Conservation (phyloP, 31 red algal species). For the Endocladia muricata region DNA sequence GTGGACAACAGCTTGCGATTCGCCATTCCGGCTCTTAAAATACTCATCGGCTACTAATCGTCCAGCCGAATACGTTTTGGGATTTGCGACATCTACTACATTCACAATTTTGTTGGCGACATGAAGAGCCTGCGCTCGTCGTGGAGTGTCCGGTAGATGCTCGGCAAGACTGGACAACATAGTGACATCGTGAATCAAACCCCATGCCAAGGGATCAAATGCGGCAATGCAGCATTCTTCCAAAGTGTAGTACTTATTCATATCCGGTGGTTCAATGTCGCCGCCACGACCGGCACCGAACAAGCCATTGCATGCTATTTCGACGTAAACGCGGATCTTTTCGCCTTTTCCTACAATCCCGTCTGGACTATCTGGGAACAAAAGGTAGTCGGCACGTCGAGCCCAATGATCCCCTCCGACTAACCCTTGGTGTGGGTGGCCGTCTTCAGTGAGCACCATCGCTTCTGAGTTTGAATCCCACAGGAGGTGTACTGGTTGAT, state of each 20-base stretch:
- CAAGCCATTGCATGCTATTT: constrained; percentile 86
- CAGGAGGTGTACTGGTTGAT: constrained; percentile 43
- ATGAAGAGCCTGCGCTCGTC: constrained; percentile 38
- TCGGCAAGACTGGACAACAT: constrained; percentile 34
- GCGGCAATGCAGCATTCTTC: constrained; percentile 49
- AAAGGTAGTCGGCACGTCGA: constrained; percentile 48
- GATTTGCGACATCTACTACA: constrained; percentile 45
- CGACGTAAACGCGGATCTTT: constrained; percentile 47
- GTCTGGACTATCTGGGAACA: constrained; percentile 20
- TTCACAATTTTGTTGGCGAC: constrained; percentile 72
- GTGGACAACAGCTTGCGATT: constrained; percentile 26
- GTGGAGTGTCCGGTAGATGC: constrained; percentile 42
- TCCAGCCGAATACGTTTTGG: constrained; percentile 14
- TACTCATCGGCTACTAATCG: constrained; percentile 34
- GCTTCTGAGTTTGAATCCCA: constrained; percentile 84
- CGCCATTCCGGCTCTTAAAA: constrained; percentile 26
- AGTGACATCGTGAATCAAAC: constrained; percentile 73
- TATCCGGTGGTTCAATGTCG: constrained; percentile 77
- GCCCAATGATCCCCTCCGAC: constrained; percentile 60
- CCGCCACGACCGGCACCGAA: constrained; percentile 83
- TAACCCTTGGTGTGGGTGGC: constrained; percentile 52
- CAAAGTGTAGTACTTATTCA: constrained; percentile 38
- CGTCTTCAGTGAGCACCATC: constrained; percentile 50
- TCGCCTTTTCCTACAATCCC: constrained; percentile 18
- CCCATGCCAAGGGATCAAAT: constrained; percentile 63